Evolutionary conservation across 1,284 basidiomycete species (phyloP).

Genomic region (Heterobasidion parviporum): DNA sequence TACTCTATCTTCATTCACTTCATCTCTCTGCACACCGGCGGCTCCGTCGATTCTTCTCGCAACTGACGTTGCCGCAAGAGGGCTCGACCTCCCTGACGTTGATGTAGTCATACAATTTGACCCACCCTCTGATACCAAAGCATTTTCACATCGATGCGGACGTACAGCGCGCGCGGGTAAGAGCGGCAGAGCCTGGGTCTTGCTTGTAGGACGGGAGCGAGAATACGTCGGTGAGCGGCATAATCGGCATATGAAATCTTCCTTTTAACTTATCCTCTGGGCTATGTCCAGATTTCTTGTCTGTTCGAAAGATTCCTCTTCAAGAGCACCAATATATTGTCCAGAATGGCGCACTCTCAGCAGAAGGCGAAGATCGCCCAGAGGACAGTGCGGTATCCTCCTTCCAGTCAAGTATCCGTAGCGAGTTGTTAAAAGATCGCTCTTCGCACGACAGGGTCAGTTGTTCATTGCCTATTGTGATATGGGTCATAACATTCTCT

Average conservation of each 20-base stretch:
- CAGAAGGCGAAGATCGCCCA: constrained; percentile 15
- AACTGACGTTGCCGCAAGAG: constrained; percentile 95
- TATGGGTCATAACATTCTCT: constrained; percentile 1
- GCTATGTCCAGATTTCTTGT: constrained; percentile 66
- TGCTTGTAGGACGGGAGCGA: constrained; percentile 76
- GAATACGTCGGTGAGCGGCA: constrained; percentile 75
- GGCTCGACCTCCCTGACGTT: constrained; percentile 91
- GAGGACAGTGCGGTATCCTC: constrained; percentile 41
- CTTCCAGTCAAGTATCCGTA: constrained; percentile 42
- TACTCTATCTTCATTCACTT: constrained; percentile 66
- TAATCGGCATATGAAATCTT: not conserved
- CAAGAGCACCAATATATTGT: constrained; percentile 41
- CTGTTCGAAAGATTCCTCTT: constrained; percentile 84
- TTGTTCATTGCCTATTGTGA: constrained; percentile 1
- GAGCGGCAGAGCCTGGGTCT: constrained; percentile 77
- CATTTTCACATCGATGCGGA: constrained; percentile 92
- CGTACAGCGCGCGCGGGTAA: constrained; percentile 91
- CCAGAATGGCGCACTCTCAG: constrained; percentile 11
- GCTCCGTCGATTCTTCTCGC: constrained; percentile 84
- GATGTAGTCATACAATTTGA: constrained; percentile 96
- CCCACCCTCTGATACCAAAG: constrained; percentile 90
- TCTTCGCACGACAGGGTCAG: constrained; percentile 71
- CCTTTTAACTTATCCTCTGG: not conserved
- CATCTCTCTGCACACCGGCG: constrained; percentile 50
- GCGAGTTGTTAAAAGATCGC: constrained; percentile 57